phyloP scores from a whole-genome alignment of 768 basidiomycete species.

The Dictyophora rubrovolvata region DNA sequence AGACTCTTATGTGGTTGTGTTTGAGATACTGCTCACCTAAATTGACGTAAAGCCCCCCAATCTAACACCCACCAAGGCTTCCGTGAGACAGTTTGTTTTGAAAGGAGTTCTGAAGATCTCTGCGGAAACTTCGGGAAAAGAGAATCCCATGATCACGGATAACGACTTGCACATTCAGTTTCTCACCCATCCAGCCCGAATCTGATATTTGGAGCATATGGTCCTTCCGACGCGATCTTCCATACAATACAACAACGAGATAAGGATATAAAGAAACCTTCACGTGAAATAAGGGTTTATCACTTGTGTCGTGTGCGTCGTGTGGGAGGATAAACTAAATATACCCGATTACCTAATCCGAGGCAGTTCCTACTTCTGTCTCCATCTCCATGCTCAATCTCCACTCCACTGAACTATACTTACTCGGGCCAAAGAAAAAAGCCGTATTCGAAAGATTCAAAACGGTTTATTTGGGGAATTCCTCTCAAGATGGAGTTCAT shows the following conservation, averaged over 20 bases:
- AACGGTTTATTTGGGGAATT: too few species aligned
- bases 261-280: background rate
- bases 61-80: background rate
- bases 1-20: too few species aligned
- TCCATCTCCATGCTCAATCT: background rate
- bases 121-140: background rate
- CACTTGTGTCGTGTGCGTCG: background rate
- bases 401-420: background rate
- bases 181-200: background rate
- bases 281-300: background rate
- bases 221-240: background rate
- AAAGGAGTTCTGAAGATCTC: too few species aligned
- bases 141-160: background rate
- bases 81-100: background rate
- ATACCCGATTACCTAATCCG: background rate
- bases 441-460: too few species aligned
- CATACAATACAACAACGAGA: background rate
- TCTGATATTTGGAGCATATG: background rate
- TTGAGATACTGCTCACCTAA: too few species aligned
- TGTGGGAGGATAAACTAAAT: background rate
- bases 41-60: too few species aligned
- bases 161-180: background rate
- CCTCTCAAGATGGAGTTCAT: too few species aligned
- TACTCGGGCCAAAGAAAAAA: background rate
- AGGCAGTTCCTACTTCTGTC: background rate